Base-by-base conservation (phyloP, 2,329 filamentous ascomycete genomes). In the Aspergillus alliaceus region DNA sequence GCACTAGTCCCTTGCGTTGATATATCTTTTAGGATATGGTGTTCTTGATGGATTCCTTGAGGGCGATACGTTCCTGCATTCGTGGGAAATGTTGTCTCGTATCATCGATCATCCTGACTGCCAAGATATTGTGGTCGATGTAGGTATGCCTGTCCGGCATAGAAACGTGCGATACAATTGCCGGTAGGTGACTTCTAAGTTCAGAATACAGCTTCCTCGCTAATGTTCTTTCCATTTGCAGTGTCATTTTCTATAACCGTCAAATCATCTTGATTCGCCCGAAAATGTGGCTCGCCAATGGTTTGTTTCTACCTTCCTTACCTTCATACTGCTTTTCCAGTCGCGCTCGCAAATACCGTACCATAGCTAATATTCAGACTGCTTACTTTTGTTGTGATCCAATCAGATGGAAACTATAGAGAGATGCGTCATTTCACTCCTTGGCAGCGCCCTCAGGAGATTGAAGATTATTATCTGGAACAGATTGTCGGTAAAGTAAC, bases 191-290 rank as follows among this genome's bases (percentile, higher is more conserved):
- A 9, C 12, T 4, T 4, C 18, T 15, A 46, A 24, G 12, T 40
- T 1, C n/a, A 7, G 29, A 15, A 24, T 27, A 39, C 35, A 32
- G 32, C 15, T 8, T n/a, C 32, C 22, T 12, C 40, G 27, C 37
- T 50, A 42, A 37, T 9, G 24, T 44, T 6, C 9, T 2, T 20
- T n/a, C n/a, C n/a, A n/a, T n/a, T n/a, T n/a, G n/a, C 1, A 71
- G 70, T 6, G 78, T 88, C n/a, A 82, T 90, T 59, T 78, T 79
- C 59, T 79, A 86, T 51, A 83, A 92, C 63, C 82, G 84, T 51
- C 85, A 87, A 73, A 86, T 93, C 20, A 74, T 92, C 18, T 78
- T 88, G 57, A 88, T 95, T 56, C 80, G 89, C 11, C 89, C 89
- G 0, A 92, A 91, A 73, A 79, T 90, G 61, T 86, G 80, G 65